phyloP scores from a whole-genome alignment of 768 basidiomycete species.

The Ephemerocybe angulata region DNA sequence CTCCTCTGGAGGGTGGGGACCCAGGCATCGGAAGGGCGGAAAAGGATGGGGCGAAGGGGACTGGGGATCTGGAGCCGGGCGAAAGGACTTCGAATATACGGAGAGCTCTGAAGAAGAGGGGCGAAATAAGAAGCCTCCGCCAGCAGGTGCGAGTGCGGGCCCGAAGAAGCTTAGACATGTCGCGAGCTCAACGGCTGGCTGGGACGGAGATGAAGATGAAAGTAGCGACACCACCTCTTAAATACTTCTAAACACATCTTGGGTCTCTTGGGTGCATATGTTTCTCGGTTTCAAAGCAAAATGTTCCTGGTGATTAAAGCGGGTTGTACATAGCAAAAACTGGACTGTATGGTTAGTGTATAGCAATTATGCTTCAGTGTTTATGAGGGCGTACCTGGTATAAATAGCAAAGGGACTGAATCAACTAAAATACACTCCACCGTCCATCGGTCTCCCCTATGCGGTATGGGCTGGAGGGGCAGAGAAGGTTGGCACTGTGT shows the following conservation, averaged over 20 bases:
- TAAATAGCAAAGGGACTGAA: conserved; percentile 19
- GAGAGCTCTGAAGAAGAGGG: conserved; percentile 16
- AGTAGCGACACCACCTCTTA: conserved; percentile 34
- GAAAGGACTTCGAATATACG: background rate
- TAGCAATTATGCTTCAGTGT: background rate
- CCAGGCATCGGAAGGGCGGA: conserved; percentile 12
- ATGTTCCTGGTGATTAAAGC: conserved; percentile 13
- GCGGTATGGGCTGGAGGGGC: background rate
- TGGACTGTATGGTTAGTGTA: conserved; percentile 17
- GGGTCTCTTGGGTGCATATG: background rate
- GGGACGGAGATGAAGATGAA: conserved; percentile 46
- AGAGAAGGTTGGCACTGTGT: background rate
- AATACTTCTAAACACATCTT: conserved; percentile 4
- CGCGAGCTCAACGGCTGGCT: conserved; percentile 30
- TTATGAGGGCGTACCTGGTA: conserved; percentile 27
- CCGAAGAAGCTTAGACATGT: conserved; percentile 8
- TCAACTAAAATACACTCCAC: conserved; percentile 2
- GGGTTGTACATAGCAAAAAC: conserved; percentile 2
- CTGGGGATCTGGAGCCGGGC: conserved; percentile 7
- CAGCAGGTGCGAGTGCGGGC: conserved; percentile 1
- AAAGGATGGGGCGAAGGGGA: conserved; percentile 8
- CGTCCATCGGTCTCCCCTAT: background rate
- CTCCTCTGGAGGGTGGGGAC: conserved; percentile 17
- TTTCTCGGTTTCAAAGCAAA: conserved; percentile 16
- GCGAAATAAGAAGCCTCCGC: conserved; percentile 5